A percentile compares a stretch with the other conserved stretches of the same genome.
These are phyloP conservation scores for Coemansia sp. DNA, from an alignment of 192 early-diverging fungal species.

Conservation along the genomic window DNA sequence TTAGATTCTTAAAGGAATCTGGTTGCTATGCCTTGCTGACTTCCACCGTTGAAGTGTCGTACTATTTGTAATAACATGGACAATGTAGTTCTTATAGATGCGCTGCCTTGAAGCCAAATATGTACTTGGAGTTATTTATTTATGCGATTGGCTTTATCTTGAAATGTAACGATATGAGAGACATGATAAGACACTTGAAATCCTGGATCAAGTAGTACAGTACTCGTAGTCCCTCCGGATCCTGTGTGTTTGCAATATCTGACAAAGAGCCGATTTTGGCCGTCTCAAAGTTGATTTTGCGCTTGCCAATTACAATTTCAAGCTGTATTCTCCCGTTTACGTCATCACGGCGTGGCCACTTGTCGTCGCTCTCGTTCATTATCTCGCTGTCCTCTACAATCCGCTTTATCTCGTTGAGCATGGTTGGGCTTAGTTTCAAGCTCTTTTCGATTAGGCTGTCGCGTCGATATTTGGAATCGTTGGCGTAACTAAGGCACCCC, in stretches of 20 bases:
- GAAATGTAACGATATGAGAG: conserved; percentile 93
- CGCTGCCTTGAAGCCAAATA: too few species aligned
- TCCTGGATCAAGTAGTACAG: conserved; percentile 99
- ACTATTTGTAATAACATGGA: too few species aligned
- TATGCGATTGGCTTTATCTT: conserved; percentile 65
- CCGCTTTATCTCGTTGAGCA: conserved; percentile 85
- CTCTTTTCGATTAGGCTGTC: conserved; percentile 95
- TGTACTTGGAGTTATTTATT: neutral
- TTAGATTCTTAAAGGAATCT: too few species aligned
- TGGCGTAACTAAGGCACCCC: conserved; percentile 91
- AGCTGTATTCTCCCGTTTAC: conserved; percentile 88
- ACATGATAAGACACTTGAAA: conserved; percentile 94
- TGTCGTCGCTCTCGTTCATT: conserved; percentile 89
- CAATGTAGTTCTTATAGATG: too few species aligned
- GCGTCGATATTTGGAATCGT: conserved; percentile 97
- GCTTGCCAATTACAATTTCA: conserved; percentile 87
- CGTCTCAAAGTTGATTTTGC: conserved; percentile 81
- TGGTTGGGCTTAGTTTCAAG: conserved; percentile 73
- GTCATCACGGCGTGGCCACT: conserved; percentile 90
- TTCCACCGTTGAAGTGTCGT: too few species aligned
- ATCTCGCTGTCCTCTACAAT: conserved; percentile 90
- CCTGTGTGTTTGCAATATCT: conserved; percentile 85
- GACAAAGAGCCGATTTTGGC: conserved; percentile 89
- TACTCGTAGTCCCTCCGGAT: conserved; percentile 91
- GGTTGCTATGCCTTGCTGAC: too few species aligned